Percentiles rank a stretch among this genome's conserved stretches.
These are phyloP conservation scores for Leccinum incarnatum DNA, from an alignment of 768 basidiomycete species.

Conservation along the genomic window DNA sequence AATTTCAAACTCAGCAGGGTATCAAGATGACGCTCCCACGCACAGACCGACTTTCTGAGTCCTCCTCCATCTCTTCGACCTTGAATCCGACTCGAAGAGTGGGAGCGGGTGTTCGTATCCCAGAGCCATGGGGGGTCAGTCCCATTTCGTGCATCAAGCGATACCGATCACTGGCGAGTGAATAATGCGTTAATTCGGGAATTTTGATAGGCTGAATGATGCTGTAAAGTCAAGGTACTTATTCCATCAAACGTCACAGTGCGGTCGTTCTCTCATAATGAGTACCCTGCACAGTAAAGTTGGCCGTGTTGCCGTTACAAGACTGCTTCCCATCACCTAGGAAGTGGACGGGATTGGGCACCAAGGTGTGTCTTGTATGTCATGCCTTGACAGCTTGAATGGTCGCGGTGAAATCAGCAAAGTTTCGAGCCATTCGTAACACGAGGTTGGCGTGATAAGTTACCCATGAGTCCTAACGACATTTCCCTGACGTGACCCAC, in stretches of 20 bases:
- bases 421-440: background rate
- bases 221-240: background rate
- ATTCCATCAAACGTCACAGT: background rate
- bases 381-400: background rate
- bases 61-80: background rate
- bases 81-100: background rate
- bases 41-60: slow-evolving; percentile 37
- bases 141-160: background rate
- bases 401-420: background rate
- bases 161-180: background rate
- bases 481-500: background rate
- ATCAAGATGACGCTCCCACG: slow-evolving; percentile 38
- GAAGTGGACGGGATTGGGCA: background rate
- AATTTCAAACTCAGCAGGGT: slow-evolving; percentile 43
- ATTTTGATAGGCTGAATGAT: background rate
- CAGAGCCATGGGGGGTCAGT: background rate
- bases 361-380: background rate
- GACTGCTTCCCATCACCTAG: background rate
- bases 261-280: background rate
- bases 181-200: background rate
- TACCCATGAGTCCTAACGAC: background rate
- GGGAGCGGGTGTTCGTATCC: background rate
- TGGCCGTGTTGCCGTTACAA: background rate
- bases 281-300: background rate
- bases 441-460: background rate